Base-by-base conservation (phyloP, 75 land plant genomes). In the Selaginella moellendorffii region DNA sequence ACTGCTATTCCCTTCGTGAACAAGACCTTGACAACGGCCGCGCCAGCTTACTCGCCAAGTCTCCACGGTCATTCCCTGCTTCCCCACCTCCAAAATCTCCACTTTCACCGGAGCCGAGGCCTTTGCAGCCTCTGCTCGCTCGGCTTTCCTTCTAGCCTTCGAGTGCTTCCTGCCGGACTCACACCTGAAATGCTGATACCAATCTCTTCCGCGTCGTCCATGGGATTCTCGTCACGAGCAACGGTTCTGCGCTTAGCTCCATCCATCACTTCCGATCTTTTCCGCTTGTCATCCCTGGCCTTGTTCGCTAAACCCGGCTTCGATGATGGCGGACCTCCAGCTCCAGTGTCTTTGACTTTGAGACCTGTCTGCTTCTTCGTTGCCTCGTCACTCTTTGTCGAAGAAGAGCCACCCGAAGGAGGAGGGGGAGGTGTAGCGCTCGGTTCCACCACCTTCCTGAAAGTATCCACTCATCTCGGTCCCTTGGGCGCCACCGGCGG, bases 31-130 rank as follows among this genome's bases (percentile, higher is more conserved):
- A 90, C 68, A 71, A 95, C 77, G 29, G 86, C 88, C 28, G 82
- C 78, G 88, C 91, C 63, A 95, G 74, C 31, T 79, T 78, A 61
- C 71, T 63, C 12, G 97, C 91, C 69, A 95, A 74, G 21, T 95
- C 97, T 21, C 81, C 9, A 68, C 71, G 63, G 77, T 64, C 87
- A 95, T 84, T 12, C 99, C 99, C 30, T 81, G 77, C 42, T 80
- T 76, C 0, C 77, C 92, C 28, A 95, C 97, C 63, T 95, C 99
- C 28, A 95, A 60, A 53, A 95, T 95, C 24, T 95, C 99, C 26
- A 78, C 88, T 74, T 75, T 86, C 2, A 82, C 86, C 14, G 99
- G 99, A 29, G 85, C 97, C 12, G 86, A 84, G 52, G 81, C 88
- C 59, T 64, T 78, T 22, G 88, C 91, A 59, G 90, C 96, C 31